Evolutionary conservation across 1,284 basidiomycete species (phyloP).

Genomic region (Boletus smithii): DNA sequence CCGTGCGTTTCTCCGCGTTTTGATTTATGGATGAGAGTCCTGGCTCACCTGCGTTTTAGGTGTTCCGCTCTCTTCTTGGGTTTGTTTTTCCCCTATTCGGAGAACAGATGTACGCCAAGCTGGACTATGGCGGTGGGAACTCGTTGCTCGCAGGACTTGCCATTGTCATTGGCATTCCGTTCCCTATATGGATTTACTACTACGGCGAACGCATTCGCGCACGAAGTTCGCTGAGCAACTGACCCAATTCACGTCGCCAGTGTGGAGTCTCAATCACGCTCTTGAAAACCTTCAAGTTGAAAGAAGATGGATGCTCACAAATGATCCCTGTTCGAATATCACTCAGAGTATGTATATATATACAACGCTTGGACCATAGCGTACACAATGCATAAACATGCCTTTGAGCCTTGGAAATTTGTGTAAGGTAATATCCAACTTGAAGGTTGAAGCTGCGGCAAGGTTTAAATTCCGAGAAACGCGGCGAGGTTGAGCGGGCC

Average conservation of each 20-base stretch:
- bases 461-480: too few relatives aligned
- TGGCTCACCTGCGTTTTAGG: slow-evolving; percentile 6
- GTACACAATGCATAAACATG: too few relatives aligned
- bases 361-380: too few relatives aligned
- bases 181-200: slow-evolving; percentile 43
- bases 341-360: too few relatives aligned
- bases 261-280: background rate
- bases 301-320: too few relatives aligned
- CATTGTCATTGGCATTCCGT: slow-evolving; percentile 47
- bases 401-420: too few relatives aligned
- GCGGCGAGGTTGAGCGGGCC: too few relatives aligned
- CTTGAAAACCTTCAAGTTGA: background rate
- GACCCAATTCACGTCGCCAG: background rate
- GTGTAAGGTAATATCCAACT: too few relatives aligned
- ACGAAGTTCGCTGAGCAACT: slow-evolving; percentile 25
- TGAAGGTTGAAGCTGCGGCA: too few relatives aligned
- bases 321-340: too few relatives aligned
- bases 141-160: slow-evolving; percentile 48
- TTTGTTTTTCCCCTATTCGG: slow-evolving; percentile 75
- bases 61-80: slow-evolving; percentile 67
- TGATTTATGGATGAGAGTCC: background rate
- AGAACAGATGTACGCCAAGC: slow-evolving; percentile 57
- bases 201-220: slow-evolving; percentile 32
- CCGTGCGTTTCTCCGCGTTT: background rate
- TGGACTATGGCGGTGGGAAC: slow-evolving; percentile 68